These are phyloP conservation scores for Trichoderma reesei DNA, from an alignment of 495 filamentous ascomycete species.

Conservation along the genomic window DNA sequence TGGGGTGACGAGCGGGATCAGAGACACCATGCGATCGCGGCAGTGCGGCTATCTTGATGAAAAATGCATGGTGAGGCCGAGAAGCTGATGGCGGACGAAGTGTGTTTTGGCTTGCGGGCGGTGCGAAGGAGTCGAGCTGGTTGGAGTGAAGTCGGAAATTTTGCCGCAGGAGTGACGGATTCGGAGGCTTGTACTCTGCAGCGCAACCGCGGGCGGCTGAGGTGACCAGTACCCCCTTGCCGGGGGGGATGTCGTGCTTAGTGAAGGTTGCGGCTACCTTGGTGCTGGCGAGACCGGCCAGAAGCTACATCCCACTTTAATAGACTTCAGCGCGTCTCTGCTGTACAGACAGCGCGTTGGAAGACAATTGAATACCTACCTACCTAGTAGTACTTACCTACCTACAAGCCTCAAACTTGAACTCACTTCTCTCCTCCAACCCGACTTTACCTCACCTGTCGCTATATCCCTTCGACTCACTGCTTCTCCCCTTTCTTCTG, in stretches of 20 bases:
- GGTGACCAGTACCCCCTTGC: not conserved
- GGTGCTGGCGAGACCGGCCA: conserved; percentile 11
- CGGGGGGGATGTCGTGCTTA: too few species aligned
- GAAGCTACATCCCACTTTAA: conserved; percentile 15
- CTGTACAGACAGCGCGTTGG: too few species aligned
- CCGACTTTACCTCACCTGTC: too few species aligned
- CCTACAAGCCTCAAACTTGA: too few species aligned
- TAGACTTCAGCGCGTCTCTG: not conserved
- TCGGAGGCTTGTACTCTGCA: not conserved
- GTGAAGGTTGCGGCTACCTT: conserved; percentile 15
- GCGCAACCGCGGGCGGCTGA: not conserved
- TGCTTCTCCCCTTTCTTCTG: not conserved
- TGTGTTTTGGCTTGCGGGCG: not conserved
- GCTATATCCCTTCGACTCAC: not conserved
- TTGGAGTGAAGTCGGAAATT: conserved; percentile 6
- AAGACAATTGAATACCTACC: too few species aligned
- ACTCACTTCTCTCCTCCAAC: too few species aligned
- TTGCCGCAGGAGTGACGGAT: conserved; percentile 7
- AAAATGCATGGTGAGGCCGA: conserved; percentile 24
- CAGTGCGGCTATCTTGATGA: conserved; percentile 26
- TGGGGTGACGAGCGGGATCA: conserved; percentile 24
- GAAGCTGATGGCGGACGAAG: conserved; percentile 19
- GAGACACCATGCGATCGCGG: conserved; percentile 30
- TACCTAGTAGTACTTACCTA: too few species aligned
- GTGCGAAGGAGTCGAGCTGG: not conserved